Conservation (phyloP, 768 basidiomycete species). For the Tulasnella sp. region DNA sequence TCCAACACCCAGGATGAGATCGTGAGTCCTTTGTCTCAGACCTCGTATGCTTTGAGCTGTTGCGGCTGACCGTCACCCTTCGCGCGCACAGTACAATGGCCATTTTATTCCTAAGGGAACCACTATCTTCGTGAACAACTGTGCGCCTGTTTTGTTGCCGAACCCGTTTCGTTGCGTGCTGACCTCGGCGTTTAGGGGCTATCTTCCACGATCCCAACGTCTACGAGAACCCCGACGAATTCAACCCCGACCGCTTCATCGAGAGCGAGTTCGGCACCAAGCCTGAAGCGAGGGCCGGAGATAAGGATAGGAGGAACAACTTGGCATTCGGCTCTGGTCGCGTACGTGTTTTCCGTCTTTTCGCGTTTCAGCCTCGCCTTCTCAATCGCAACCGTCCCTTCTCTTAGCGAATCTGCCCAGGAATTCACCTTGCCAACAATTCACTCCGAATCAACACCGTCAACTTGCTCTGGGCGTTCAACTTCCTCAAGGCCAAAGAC, state of each 20-base stretch:
- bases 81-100: conserved; percentile 36
- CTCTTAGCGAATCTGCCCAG: conserved; percentile 40
- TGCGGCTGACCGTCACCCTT: background rate
- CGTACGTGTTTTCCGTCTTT: conserved; percentile 22
- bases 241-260: conserved; percentile 56
- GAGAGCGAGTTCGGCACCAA: conserved; percentile 32
- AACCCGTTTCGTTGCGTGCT: background rate
- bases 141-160: conserved; percentile 35
- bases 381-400: background rate
- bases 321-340: conserved; percentile 32
- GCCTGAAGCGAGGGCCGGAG: conserved; percentile 20
- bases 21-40: background rate
- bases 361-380: background rate
- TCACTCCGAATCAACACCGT: conserved; percentile 41
- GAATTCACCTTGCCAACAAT: conserved; percentile 40
- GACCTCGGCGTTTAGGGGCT: conserved; percentile 39
- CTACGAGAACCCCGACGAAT: conserved; percentile 53
- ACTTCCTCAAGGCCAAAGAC: conserved; percentile 38
- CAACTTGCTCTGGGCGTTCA: conserved; percentile 45
- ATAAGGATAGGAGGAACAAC: conserved; percentile 29
- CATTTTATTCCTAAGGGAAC: conserved; percentile 40
- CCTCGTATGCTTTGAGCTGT: background rate
- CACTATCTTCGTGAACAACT: conserved; percentile 41
- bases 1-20: conserved; percentile 34
- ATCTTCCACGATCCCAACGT: conserved; percentile 41